Evolutionary conservation across 345 rosid species (phyloP).

Genomic region (Salix udensis): DNA sequence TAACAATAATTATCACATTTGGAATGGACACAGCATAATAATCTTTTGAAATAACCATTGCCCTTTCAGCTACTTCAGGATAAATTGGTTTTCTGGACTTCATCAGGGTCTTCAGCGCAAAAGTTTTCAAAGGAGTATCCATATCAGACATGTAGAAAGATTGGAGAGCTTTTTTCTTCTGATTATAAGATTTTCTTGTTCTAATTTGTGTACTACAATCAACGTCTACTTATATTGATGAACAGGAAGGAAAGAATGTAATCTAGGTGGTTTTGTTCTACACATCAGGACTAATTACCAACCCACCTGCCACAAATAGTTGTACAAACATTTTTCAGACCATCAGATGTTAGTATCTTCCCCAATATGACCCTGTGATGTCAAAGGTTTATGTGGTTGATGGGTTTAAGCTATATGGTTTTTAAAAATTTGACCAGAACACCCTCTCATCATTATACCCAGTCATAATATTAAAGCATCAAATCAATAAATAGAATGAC

Average conservation of each 20-base stretch:
- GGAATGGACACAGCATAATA: neutral
- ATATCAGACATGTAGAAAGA: neutral
- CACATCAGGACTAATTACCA: conserved; percentile 58
- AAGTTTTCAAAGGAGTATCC: neutral
- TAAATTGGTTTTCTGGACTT: neutral
- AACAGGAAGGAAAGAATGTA: neutral
- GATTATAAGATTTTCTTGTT: neutral
- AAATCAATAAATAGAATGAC: conserved; percentile 2
- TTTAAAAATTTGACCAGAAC: neutral
- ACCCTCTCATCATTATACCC: neutral
- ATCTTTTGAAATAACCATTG: neutral
- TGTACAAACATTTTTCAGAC: too few relatives aligned
- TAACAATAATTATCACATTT: neutral
- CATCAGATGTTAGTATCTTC: too few relatives aligned
- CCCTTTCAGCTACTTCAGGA: neutral
- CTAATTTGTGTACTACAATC: neutral
- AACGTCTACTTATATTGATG: neutral
- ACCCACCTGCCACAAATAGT: conserved; percentile 89
- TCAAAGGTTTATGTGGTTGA: too few relatives aligned
- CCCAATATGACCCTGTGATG: too few relatives aligned
- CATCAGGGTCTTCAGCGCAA: neutral
- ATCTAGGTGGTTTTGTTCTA: conserved; percentile 16
- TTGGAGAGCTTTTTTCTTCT: neutral
- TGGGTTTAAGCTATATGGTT: conserved; percentile 10
- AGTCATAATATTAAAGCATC: conserved; percentile 12